A percentile compares a stretch with the other conserved stretches of the same genome.
Conservation (phyloP, 257 asterid species). For the Ehretia macrophylla region DNA sequence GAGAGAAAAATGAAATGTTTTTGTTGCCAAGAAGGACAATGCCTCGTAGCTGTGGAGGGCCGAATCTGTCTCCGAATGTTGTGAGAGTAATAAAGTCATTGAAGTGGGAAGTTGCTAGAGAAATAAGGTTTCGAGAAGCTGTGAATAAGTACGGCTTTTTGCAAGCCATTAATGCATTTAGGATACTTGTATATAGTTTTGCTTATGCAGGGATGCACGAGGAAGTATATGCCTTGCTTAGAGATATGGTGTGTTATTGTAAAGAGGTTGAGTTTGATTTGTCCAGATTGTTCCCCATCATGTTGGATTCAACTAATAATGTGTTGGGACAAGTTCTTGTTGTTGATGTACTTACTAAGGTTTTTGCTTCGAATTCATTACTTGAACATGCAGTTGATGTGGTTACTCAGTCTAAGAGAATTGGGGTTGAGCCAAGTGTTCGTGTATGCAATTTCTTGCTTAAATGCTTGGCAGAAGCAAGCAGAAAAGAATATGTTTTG, state of each 20-base stretch:
- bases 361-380: constrained; percentile 45
- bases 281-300: constrained; percentile 24
- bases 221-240: constrained; percentile 41
- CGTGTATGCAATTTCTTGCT: constrained; percentile 59
- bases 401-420: constrained; percentile 27
- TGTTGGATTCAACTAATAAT: constrained; percentile 30
- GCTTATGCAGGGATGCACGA: constrained; percentile 43
- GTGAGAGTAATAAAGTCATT: constrained; percentile 55
- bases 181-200: constrained; percentile 37
- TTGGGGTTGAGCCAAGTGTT: constrained; percentile 36
- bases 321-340: constrained; percentile 15
- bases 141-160: constrained; percentile 43
- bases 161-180: constrained; percentile 31
- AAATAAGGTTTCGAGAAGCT: constrained; percentile 29
- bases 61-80: constrained; percentile 31
- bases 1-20: constrained; percentile 2
- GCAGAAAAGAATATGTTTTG: constrained; percentile 23
- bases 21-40: constrained; percentile 12
- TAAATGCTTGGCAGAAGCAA: constrained; percentile 48
- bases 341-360: constrained; percentile 39
- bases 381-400: constrained; percentile 43
- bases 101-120: constrained; percentile 41
- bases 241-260: constrained; percentile 39
- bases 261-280: constrained; percentile 26
- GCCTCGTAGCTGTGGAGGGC: constrained; percentile 10